Percentiles rank a stretch among this genome's conserved stretches.
Conservation (phyloP, 2,329 filamentous ascomycete genomes). For the Herpotrichia juniperi region DNA sequence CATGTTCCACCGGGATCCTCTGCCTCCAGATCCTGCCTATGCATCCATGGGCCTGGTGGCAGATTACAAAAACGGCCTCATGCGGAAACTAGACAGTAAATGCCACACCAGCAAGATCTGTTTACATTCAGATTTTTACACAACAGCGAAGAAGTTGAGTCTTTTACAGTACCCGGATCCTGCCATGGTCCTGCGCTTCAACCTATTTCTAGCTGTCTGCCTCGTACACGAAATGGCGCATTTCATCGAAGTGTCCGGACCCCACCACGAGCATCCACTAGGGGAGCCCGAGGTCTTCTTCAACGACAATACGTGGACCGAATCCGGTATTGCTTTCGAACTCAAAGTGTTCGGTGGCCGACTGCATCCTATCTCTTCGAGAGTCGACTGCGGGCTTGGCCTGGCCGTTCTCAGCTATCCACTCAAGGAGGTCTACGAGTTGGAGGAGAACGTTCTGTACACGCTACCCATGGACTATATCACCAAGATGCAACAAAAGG, state of each 20-base stretch:
- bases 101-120: slow-evolving; percentile 46
- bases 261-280: slow-evolving; percentile 41
- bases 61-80: slow-evolving; percentile 44
- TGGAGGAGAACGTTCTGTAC: slow-evolving; percentile 44
- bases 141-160: slow-evolving; percentile 46
- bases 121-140: slow-evolving; percentile 49
- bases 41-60: slow-evolving; percentile 46
- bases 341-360: slow-evolving; percentile 46
- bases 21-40: slow-evolving; percentile 43
- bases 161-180: slow-evolving; percentile 44
- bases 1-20: slow-evolving; percentile 44
- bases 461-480: slow-evolving; percentile 49
- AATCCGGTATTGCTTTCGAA: slow-evolving; percentile 48
- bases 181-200: slow-evolving; percentile 49
- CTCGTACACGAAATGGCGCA: slow-evolving; percentile 48
- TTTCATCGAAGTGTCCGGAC: slow-evolving; percentile 47
- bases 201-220: slow-evolving; percentile 47
- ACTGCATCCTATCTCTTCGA: slow-evolving; percentile 44
- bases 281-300: slow-evolving; percentile 47
- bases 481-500: slow-evolving; percentile 43
- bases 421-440: slow-evolving; percentile 43
- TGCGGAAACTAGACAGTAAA: slow-evolving; percentile 42
- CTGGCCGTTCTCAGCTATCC: slow-evolving; percentile 44
- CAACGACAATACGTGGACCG: slow-evolving; percentile 47
- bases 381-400: slow-evolving; percentile 47